Conservation (phyloP, 2,329 filamentous ascomycete species). For the Plectosphaerella cucumerina region DNA sequence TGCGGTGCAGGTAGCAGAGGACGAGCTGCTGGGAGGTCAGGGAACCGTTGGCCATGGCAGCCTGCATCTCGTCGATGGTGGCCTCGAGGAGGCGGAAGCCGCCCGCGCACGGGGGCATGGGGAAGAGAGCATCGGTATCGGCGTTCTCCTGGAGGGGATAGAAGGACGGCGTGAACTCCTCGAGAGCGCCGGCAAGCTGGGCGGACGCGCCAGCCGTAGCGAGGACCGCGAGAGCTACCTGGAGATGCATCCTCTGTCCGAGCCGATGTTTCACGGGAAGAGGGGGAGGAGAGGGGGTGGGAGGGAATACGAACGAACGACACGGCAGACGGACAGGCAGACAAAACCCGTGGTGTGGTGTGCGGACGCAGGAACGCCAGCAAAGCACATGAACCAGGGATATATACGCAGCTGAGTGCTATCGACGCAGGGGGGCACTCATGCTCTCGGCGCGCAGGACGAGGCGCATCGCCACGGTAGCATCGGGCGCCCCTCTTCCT, state of each 20-base stretch:
- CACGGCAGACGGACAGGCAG: too few species aligned
- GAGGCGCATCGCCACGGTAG: too few species aligned
- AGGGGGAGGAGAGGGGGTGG: too few species aligned
- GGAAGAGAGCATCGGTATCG: constrained; percentile 42
- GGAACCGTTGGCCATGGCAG: constrained; percentile 45
- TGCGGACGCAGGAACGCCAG: too few species aligned
- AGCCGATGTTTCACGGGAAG: too few species aligned
- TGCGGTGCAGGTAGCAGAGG: constrained; percentile 58
- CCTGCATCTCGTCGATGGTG: constrained; percentile 64
- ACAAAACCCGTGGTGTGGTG: too few species aligned
- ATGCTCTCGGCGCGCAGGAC: too few species aligned
- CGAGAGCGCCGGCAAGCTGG: neutral
- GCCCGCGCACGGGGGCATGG: constrained; percentile 55
- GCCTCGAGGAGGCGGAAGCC: constrained; percentile 63
- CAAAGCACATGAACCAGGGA: too few species aligned
- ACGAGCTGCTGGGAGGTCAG: constrained; percentile 56
- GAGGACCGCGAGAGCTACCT: neutral
- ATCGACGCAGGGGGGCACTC: too few species aligned
- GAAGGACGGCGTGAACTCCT: constrained; percentile 19
- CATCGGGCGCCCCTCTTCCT: too few species aligned
- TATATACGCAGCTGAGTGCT: too few species aligned
- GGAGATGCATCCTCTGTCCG: neutral
- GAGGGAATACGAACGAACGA: too few species aligned
- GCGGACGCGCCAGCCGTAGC: neutral
- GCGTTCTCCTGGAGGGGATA: constrained; percentile 31